A percentile compares a stretch with the other conserved stretches of the same genome.
phyloP scores from a whole-genome alignment of 495 filamentous ascomycete species.

The Gamarada debralockiae region DNA sequence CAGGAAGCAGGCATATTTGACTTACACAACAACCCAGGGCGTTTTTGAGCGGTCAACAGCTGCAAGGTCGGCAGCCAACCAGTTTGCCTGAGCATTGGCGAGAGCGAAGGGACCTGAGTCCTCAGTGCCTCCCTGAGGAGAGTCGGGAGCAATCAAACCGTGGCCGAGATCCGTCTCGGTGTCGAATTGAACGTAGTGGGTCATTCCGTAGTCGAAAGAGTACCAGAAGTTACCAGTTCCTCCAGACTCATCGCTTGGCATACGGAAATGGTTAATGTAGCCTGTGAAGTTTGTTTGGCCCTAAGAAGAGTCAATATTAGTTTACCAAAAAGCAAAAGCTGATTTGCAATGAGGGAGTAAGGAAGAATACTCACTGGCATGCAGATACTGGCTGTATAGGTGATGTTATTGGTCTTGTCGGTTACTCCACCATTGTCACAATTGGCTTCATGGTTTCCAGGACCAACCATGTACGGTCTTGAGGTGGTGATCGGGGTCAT shows the following conservation, averaged over 20 bases:
- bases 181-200: conserved; percentile 44
- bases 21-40: conserved; percentile 42
- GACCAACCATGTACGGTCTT: conserved; percentile 26
- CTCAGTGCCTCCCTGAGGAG: conserved; percentile 30
- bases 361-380: no score
- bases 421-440: conserved; percentile 31
- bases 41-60: conserved; percentile 45
- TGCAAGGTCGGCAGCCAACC: conserved; percentile 43
- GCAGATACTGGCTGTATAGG: background rate
- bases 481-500: conserved; percentile 24
- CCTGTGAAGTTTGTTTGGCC: conserved; percentile 53
- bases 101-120: conserved; percentile 44
- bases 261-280: conserved; percentile 45
- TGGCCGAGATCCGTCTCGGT: conserved; percentile 49
- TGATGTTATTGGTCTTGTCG: conserved; percentile 30
- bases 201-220: conserved; percentile 49
- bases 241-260: conserved; percentile 38
- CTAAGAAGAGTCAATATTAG: no score
- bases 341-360: no score
- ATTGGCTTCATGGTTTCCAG: conserved; percentile 33
- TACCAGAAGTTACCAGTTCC: conserved; percentile 51
- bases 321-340: no score
- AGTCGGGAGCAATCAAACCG: conserved; percentile 31
- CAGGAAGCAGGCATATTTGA: background rate
- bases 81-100: conserved; percentile 30